Base-by-base conservation (phyloP, 2,329 filamentous ascomycete genomes). In the Dichotomopilus funicola region DNA sequence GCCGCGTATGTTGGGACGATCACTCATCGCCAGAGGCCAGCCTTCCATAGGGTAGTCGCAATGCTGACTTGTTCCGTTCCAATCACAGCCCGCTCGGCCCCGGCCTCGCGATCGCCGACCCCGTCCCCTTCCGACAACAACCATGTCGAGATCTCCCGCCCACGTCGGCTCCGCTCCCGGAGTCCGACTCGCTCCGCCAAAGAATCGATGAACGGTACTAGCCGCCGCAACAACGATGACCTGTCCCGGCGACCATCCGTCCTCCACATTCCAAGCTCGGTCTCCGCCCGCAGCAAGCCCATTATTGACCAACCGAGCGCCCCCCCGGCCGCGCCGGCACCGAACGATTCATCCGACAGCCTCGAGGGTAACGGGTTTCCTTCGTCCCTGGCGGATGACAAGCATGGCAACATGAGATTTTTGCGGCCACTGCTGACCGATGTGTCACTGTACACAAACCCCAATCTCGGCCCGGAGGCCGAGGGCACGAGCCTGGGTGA, bases 401-500 rank as follows among this genome's bases (percentile, higher is more conserved):
- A 74, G 49, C 71, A 73, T 34, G 66, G 71, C 51, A 72, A 75
- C 36, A 68, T 73, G 51, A 72, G 72, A 59, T 68, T 76, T 54
- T 75, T 78, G 33, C 73, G 75, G 55, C 75, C 85, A n/a, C 74
- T 89, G 47, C 71, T 88, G 48, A 79, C 81, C 59, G 85, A 89
- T 67, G 72, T 82, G 44, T 86, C 85, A 43, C 75, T 83, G 55
- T 88, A 88, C 69, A 78, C 79, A 46, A 86, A 87, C 66, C 72
- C 80, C 11, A 77, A 80, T 61, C 69, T 86, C 54, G 76, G 79
- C 49, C 77, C 79, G 40, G 81, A 86, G 59, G 77, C 77, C 51
- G 82, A 86, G 46, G 80, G 82, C 56, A 89, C 86, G 46, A 87
- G 85, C 11, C 75, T 92, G 59, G 83, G 88, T 65, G 87, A 91